Percentiles rank a stretch among this genome's conserved stretches.
These are phyloP conservation scores for Elaeagnus macrophylla DNA, from an alignment of 306 rosid genomes.

Conservation along the genomic window DNA sequence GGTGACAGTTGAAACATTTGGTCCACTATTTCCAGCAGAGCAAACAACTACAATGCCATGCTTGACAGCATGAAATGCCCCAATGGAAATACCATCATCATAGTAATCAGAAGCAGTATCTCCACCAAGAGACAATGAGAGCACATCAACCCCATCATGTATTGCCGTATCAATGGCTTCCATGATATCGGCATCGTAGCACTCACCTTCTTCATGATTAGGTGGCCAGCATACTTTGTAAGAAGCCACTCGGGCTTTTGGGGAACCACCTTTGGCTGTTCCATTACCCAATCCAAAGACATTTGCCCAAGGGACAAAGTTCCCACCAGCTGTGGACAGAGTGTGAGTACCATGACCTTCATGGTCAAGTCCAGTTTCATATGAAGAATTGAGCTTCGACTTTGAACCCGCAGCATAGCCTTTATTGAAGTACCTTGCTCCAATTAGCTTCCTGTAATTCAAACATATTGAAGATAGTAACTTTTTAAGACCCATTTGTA, in stretches of 20 bases:
- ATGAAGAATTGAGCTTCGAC: neutral
- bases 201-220: slow-evolving; percentile 7
- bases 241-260: slow-evolving; percentile 52
- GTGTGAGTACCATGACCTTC: slow-evolving; percentile 79
- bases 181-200: slow-evolving; percentile 52
- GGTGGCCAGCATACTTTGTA: slow-evolving; percentile 73
- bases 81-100: slow-evolving; percentile 33
- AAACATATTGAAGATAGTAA: no score
- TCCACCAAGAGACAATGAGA: slow-evolving; percentile 57
- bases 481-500: no score
- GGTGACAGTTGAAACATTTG: slow-evolving; percentile 20
- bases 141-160: slow-evolving; percentile 58
- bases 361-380: slow-evolving; percentile 30
- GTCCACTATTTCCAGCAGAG: slow-evolving; percentile 70
- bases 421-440: slow-evolving; percentile 70
- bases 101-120: neutral
- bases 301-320: slow-evolving; percentile 37
- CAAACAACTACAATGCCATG: slow-evolving; percentile 40
- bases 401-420: slow-evolving; percentile 23
- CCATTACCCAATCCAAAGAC: slow-evolving; percentile 51
- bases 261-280: slow-evolving; percentile 78
- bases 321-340: slow-evolving; percentile 61
- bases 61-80: slow-evolving; percentile 55
- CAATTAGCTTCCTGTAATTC: slow-evolving; percentile 51
- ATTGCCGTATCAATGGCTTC: slow-evolving; percentile 58